Percentiles rank a stretch among this genome's conserved stretches.
Evolutionary conservation across 2,329 filamentous ascomycete species (phyloP).

Genomic region (Fusarium sp.): DNA sequence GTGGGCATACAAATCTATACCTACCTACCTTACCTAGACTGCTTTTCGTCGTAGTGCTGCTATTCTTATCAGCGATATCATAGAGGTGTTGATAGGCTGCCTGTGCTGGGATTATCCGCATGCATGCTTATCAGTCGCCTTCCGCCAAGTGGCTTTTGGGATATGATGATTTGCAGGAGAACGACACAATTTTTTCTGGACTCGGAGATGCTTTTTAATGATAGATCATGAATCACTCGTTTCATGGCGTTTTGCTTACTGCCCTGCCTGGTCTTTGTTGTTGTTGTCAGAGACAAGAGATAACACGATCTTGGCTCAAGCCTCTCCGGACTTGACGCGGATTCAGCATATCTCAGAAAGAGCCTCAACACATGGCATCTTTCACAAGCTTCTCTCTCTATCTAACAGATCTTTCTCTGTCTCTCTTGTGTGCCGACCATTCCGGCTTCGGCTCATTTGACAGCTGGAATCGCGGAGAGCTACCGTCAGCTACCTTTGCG

Average conservation of each 20-base stretch:
- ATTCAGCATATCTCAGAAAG: not conserved
- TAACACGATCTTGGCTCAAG: not conserved
- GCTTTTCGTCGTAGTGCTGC: not conserved
- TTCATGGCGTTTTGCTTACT: not conserved
- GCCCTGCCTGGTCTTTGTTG: not conserved
- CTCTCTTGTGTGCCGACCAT: not conserved
- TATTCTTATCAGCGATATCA: constrained; percentile 30
- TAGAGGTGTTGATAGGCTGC: not conserved
- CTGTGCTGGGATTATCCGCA: constrained; percentile 22
- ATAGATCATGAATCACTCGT: constrained; percentile 5
- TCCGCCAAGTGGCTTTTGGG: not conserved
- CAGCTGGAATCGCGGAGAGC: not conserved
- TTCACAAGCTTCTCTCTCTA: not conserved
- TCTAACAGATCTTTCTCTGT: not conserved
- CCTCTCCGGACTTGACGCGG: not conserved
- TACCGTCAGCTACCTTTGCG: constrained; percentile 17
- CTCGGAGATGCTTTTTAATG: constrained; percentile 1
- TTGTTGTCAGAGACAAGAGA: not conserved
- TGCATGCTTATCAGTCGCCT: constrained; percentile 40
- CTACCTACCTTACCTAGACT: not conserved
- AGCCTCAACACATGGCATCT: not conserved
- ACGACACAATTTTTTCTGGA: not conserved
- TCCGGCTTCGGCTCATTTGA: not conserved
- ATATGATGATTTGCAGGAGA: constrained; percentile 8
- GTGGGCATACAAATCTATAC: not conserved